Percentiles rank a stretch among this genome's conserved stretches.
Conservation (phyloP, 2,329 filamentous ascomycete genomes). For the Diaporthe citrichinensis region DNA sequence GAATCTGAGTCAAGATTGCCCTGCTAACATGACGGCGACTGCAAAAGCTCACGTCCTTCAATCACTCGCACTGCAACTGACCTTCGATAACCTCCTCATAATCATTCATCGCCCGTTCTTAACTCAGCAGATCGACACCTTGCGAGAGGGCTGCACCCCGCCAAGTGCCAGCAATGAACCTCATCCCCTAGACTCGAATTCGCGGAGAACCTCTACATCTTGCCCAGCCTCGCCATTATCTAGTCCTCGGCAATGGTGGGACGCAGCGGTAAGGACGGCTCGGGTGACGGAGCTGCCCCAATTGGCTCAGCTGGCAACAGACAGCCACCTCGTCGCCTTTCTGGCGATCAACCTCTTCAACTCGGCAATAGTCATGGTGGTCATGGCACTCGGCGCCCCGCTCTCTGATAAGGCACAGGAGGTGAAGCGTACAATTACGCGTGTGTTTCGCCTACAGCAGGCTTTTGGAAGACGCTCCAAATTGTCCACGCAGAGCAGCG, state of each 20-base stretch:
- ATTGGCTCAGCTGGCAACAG: not conserved
- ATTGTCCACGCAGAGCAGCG: not conserved
- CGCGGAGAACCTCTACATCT: not conserved
- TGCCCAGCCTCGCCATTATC: not conserved
- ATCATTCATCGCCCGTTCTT: not conserved
- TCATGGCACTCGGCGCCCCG: not conserved
- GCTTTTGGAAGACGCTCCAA: not conserved
- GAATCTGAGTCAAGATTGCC: not conserved
- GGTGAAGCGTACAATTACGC: not conserved
- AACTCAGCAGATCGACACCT: not conserved
- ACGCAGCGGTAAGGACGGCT: not conserved
- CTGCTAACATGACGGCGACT: not conserved
- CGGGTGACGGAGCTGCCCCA: not conserved
- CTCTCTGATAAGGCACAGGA: not conserved
- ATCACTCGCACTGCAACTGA: not conserved
- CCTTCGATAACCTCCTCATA: not conserved
- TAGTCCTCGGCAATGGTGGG: not conserved
- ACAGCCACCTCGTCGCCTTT: not conserved
- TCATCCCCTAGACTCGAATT: not conserved
- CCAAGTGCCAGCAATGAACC: not conserved
- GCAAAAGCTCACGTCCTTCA: not conserved
- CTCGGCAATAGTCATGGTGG: not conserved
- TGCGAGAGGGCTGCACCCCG: not conserved
- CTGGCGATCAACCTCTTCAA: not conserved
- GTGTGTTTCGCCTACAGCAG: not conserved